phyloP scores from a whole-genome alignment of 352 stramenopile species.

The Pythium rhizo-oryzae region DNA sequence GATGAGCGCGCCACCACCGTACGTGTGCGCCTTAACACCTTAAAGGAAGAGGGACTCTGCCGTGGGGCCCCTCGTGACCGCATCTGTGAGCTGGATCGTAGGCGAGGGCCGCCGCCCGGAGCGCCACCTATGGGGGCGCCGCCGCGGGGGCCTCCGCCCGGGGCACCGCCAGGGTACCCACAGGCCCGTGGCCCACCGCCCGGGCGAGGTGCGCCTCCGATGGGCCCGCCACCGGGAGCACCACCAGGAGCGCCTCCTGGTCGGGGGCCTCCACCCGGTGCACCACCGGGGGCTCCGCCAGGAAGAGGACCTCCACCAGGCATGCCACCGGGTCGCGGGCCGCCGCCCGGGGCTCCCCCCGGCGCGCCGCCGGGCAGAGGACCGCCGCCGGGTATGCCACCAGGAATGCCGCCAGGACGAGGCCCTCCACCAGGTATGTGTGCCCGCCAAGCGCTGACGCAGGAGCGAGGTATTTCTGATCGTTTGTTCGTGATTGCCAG shows the following conservation, averaged over 20 bases:
- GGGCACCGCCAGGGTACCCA: constrained; percentile 42
- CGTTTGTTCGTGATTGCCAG: neutral
- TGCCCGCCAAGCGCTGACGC: too few species aligned
- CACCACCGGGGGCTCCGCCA: constrained; percentile 44
- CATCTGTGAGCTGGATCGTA: constrained; percentile 25
- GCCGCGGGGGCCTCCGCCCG: constrained; percentile 38
- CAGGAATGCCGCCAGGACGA: constrained; percentile 26
- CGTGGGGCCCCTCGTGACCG: too few species aligned
- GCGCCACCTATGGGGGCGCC: constrained; percentile 27
- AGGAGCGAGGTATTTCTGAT: too few species aligned
- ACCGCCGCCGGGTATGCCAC: constrained; percentile 32
- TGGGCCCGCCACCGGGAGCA: constrained; percentile 50
- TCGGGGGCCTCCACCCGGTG: constrained; percentile 41
- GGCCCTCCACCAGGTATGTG: constrained; percentile 27
- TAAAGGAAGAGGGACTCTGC: neutral
- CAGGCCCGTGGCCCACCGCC: constrained; percentile 57
- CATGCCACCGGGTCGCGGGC: constrained; percentile 28
- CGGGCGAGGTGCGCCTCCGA: constrained; percentile 42
- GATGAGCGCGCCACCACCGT: constrained; percentile 29
- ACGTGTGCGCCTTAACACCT: neutral
- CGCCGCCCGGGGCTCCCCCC: constrained; percentile 34
- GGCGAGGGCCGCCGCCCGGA: constrained; percentile 41
- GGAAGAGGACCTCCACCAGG: constrained; percentile 22
- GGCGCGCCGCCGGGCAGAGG: constrained; percentile 25
- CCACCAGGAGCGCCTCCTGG: constrained; percentile 36